Conservation (phyloP, 2,329 filamentous ascomycete species). For the Graphilbum fragrans region DNA sequence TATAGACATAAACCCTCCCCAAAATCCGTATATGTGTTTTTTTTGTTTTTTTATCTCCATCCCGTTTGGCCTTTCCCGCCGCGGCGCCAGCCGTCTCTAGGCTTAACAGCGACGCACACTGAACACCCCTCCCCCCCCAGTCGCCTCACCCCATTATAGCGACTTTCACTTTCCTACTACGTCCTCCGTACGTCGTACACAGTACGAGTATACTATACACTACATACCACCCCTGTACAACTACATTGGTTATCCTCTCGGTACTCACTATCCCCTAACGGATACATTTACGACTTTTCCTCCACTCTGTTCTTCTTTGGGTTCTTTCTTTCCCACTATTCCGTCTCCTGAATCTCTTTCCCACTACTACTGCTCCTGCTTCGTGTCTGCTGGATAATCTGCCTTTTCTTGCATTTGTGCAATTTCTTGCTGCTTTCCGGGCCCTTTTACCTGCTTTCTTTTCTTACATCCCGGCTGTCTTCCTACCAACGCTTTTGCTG, state of each 20-base stretch:
- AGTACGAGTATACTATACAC: too few relatives aligned
- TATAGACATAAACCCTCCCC: too few relatives aligned
- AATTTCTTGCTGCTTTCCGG: too few relatives aligned
- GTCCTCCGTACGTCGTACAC: neutral
- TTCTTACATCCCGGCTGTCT: too few relatives aligned
- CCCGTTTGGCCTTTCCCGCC: neutral
- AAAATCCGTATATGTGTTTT: neutral
- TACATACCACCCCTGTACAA: too few relatives aligned
- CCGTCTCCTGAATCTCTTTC: neutral
- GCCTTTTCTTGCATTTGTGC: too few relatives aligned
- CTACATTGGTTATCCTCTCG: neutral
- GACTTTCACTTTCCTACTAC: neutral
- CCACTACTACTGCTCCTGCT: neutral
- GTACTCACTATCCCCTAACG: neutral
- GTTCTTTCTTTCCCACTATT: neutral
- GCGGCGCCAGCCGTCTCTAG: slow-evolving; percentile 5
- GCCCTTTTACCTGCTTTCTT: too few relatives aligned
- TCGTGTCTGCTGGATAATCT: neutral
- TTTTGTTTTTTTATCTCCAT: neutral
- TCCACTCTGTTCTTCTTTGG: neutral
- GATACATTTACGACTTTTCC: neutral
- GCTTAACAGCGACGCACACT: neutral
- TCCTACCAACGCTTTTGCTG: too few relatives aligned
- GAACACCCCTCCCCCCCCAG: neutral
- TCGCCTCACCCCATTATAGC: neutral